Conservation (phyloP, 2,329 filamentous ascomycete genomes). For the Madurella mycetomatis region DNA sequence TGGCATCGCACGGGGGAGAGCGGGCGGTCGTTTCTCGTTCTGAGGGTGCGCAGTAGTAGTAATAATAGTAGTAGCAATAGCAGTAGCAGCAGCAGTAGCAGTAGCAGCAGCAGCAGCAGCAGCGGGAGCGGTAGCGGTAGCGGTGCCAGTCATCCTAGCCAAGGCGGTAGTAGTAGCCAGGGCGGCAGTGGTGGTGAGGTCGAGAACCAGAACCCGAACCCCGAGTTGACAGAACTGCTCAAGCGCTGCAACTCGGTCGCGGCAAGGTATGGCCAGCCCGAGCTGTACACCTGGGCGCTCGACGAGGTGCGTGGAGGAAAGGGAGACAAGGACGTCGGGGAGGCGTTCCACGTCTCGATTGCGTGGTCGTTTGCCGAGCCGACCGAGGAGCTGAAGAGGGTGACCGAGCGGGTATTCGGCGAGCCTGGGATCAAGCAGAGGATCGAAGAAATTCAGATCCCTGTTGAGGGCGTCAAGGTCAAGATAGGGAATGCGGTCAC, state of each 20-base stretch:
- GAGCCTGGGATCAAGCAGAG: slow-evolving; percentile 21
- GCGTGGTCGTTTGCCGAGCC: slow-evolving; percentile 70
- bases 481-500: slow-evolving; percentile 69
- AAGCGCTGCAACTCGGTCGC: slow-evolving; percentile 57
- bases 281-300: slow-evolving; percentile 55
- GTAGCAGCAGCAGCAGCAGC: too few relatives aligned
- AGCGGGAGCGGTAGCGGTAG: too few relatives aligned
- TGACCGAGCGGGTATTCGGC: slow-evolving; percentile 33
- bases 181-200: not conserved
- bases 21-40: slow-evolving; percentile 78
- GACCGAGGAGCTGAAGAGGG: slow-evolving; percentile 37
- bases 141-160: too few relatives aligned
- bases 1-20: slow-evolving; percentile 54
- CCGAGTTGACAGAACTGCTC: slow-evolving; percentile 60
- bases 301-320: slow-evolving; percentile 16
- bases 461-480: slow-evolving; percentile 60
- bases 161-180: not conserved
- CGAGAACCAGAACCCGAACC: slow-evolving; percentile 30
- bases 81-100: too few relatives aligned
- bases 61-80: slow-evolving; percentile 9
- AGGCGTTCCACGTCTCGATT: slow-evolving; percentile 81
- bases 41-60: slow-evolving; percentile 49
- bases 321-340: slow-evolving; percentile 20
- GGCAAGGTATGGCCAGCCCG: slow-evolving; percentile 61
- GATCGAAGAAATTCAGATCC: slow-evolving; percentile 43